Evolutionary conservation across 208 protist genomes (phyloP).

Genomic region (Leptomonas seymouri): DNA sequence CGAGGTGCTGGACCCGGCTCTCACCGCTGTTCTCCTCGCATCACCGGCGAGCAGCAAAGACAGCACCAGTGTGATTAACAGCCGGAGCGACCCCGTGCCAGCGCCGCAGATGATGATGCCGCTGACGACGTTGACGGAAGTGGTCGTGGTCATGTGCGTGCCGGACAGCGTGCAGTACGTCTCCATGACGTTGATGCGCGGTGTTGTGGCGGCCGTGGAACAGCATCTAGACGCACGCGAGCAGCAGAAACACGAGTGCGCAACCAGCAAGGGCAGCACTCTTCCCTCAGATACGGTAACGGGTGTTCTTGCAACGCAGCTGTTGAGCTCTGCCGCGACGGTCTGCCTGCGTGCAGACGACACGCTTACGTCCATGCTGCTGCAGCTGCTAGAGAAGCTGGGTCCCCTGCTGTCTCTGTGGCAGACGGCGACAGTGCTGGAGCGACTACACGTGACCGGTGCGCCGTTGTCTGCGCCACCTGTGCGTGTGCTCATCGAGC

Average conservation of each 20-base stretch:
- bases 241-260: background rate
- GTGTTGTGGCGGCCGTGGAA: slow-evolving; percentile 21
- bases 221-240: slow-evolving; percentile 12
- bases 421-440: slow-evolving; percentile 33
- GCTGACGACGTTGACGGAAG: slow-evolving; percentile 62
- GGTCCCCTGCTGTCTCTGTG: slow-evolving; percentile 33
- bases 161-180: slow-evolving; percentile 71
- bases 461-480: slow-evolving; percentile 25
- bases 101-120: slow-evolving; percentile 33
- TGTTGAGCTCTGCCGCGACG: slow-evolving; percentile 49
- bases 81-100: slow-evolving; percentile 3
- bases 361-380: slow-evolving; percentile 40
- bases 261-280: background rate
- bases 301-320: slow-evolving; percentile 34
- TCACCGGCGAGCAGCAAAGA: background rate
- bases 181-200: slow-evolving; percentile 45
- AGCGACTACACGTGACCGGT: slow-evolving; percentile 27
- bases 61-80: background rate
- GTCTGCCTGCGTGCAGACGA: slow-evolving; percentile 54
- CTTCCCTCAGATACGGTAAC: slow-evolving; percentile 18
- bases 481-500: slow-evolving; percentile 29
- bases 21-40: slow-evolving; percentile 43
- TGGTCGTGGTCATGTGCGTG: slow-evolving; percentile 75
- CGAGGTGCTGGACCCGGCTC: slow-evolving; percentile 59
- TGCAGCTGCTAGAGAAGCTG: slow-evolving; percentile 42